Base-by-base conservation (phyloP, 2,329 filamentous ascomycete species). In the Juglanconis sp. region DNA sequence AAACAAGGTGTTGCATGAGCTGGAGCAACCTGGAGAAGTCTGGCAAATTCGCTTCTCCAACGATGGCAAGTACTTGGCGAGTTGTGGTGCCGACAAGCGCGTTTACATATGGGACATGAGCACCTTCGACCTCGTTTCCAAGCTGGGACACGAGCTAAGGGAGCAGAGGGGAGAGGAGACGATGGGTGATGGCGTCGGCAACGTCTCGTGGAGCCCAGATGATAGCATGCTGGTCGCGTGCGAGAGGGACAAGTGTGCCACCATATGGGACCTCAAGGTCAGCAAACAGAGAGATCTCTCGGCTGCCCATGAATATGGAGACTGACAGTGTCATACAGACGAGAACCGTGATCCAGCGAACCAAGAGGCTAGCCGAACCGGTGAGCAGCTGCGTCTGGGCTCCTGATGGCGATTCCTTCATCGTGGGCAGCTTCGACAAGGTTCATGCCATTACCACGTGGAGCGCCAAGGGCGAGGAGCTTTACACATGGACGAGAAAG, bases 31-130 rank as follows among this genome's bases (percentile, higher is more conserved):
- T 0, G 90, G 92, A 60, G 94, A 99, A 74, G 89, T 97, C 11
- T 99, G 94, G 93, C 90, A 92, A 69, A 81, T 97, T 10, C 84
- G 88, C 55, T 99, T 96, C 73, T 98, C 94, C 5, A 88, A 96
- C 63, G 88, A 96, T 68, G 95, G 95, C 15, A 85, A 82, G 30
- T 89, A 85, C 67, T 76, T 99, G 59, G 95, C 93, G 2, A 94
- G 91, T 40, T 90, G 92, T 61, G 92, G 94, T 53, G 85, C 85
- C 67, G 90, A 91, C 63, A 85, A 85, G 34, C 81, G 83, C 7
- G 88, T 96, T 52, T 81, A 91, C 57, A 90, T 99, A 60, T 98
- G 95, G 77, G 89, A 96, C 59, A 89, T 91, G 0, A 78, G 79
- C 2, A 84, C 83, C 0, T 96, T 93, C 70, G 77, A 83, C 15